These are phyloP conservation scores for Emergomyces orientalis DNA, from an alignment of 2,329 filamentous ascomycete genomes.

Conservation along the genomic window DNA sequence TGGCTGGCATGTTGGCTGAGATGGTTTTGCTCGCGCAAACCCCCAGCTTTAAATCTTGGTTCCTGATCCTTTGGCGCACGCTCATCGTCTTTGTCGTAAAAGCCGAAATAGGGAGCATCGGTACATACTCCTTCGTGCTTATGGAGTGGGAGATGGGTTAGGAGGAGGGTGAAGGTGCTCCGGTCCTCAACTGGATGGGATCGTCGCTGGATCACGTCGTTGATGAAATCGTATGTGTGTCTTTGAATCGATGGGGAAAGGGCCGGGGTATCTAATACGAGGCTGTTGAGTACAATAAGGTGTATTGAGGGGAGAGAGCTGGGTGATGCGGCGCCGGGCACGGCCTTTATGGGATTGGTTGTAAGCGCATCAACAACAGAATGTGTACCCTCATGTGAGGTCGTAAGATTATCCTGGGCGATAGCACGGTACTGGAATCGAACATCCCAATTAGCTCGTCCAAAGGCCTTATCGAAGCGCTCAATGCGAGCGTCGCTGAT, in stretches of 20 bases:
- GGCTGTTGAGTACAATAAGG: slow-evolving; percentile 77
- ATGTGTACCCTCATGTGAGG: slow-evolving; percentile 15
- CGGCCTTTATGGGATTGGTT: slow-evolving; percentile 22
- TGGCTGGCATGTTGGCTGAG: slow-evolving; percentile 61
- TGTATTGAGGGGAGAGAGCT: slow-evolving; percentile 54
- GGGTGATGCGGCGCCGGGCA: background rate
- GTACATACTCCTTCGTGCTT: slow-evolving; percentile 75
- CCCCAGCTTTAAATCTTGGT: slow-evolving; percentile 31
- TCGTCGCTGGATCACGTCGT: slow-evolving; percentile 49
- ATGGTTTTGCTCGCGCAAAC: slow-evolving; percentile 80
- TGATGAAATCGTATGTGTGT: slow-evolving; percentile 64
- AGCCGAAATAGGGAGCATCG: slow-evolving; percentile 74
- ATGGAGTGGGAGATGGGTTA: slow-evolving; percentile 87
- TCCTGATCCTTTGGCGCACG: slow-evolving; percentile 16
- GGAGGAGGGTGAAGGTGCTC: slow-evolving; percentile 65
- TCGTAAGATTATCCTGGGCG: background rate
- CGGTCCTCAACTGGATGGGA: slow-evolving; percentile 51
- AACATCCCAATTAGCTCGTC: slow-evolving; percentile 83
- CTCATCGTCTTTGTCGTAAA: slow-evolving; percentile 59
- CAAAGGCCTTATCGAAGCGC: slow-evolving; percentile 77
- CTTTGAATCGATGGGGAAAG: slow-evolving; percentile 57
- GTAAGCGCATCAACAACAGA: slow-evolving; percentile 24
- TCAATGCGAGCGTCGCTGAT: slow-evolving; percentile 64
- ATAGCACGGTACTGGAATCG: slow-evolving; percentile 53
- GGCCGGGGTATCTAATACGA: slow-evolving; percentile 85